A percentile compares a stretch with the other conserved stretches of the same genome.
Evolutionary conservation across 306 rosid genomes (phyloP).

Genomic region (cucumber (Cucumis sativus)): DNA sequence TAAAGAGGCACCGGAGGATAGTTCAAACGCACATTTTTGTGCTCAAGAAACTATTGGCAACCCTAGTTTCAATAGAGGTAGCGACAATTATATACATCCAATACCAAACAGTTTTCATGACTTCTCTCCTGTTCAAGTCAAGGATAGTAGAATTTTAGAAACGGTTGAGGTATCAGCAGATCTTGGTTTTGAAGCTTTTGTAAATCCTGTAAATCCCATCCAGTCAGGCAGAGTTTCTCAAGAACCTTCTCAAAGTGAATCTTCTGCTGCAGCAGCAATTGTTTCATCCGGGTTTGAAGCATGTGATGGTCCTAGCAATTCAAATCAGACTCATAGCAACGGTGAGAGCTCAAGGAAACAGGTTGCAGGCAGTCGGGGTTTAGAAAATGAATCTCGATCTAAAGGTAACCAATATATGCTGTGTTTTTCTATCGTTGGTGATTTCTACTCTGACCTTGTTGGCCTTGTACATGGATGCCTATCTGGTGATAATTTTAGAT

Average conservation of each 20-base stretch:
- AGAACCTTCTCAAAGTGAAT: slow-evolving; percentile 90
- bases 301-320: slow-evolving; percentile 78
- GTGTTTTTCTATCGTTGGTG: background rate
- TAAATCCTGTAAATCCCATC: slow-evolving; percentile 37
- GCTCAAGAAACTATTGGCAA: slow-evolving; percentile 34
- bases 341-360: slow-evolving; percentile 72
- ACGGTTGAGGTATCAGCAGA: slow-evolving; percentile 44
- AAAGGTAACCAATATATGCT: slow-evolving; percentile 39
- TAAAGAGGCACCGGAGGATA: slow-evolving; percentile 38
- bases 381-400: slow-evolving; percentile 44
- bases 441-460: background rate
- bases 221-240: slow-evolving; percentile 43
- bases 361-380: slow-evolving; percentile 35
- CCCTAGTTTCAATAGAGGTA: slow-evolving; percentile 31
- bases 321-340: slow-evolving; percentile 45
- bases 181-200: slow-evolving; percentile 46
- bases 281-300: slow-evolving; percentile 78
- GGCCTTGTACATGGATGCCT: background rate
- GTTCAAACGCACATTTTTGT: slow-evolving; percentile 25
- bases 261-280: slow-evolving; percentile 84
- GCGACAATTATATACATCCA: slow-evolving; percentile 32
- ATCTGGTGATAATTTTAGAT: background rate
- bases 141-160: slow-evolving; percentile 24
- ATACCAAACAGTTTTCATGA: slow-evolving; percentile 31
- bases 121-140: slow-evolving; percentile 31